These are phyloP conservation scores for Hsuehochloa calcarea DNA, from an alignment of 176 grass and related monocot species.

Conservation along the genomic window DNA sequence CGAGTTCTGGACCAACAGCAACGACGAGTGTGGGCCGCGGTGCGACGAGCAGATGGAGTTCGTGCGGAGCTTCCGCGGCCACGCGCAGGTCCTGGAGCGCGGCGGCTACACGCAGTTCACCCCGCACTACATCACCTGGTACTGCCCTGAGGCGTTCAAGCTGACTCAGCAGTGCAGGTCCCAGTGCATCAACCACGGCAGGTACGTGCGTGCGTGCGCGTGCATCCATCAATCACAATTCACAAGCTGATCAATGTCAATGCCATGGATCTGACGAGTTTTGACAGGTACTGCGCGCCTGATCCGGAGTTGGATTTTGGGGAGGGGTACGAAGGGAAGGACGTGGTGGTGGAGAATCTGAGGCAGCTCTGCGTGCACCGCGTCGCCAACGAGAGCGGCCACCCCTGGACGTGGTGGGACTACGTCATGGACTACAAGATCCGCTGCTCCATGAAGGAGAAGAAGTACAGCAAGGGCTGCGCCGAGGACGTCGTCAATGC, in stretches of 20 bases:
- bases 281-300: constrained; percentile 65
- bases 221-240: no score
- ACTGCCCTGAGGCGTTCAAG: constrained; percentile 72
- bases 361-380: constrained; percentile 90
- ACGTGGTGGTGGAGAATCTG: constrained; percentile 89
- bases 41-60: constrained; percentile 83
- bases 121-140: constrained; percentile 99
- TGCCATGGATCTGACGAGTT: no score
- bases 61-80: constrained; percentile 64
- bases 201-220: constrained; percentile 30
- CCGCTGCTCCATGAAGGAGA: constrained; percentile 97
- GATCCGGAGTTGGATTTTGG: constrained; percentile 86
- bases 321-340: constrained; percentile 79
- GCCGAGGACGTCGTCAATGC: constrained; percentile 70
- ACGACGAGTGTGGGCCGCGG: constrained; percentile 80
- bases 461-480: constrained; percentile 85
- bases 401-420: constrained; percentile 94
- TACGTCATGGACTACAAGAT: constrained; percentile 85
- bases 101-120: constrained; percentile 72
- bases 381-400: constrained; percentile 62
- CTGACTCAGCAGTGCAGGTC: constrained; percentile 59
- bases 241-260: no score
- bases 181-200: constrained; percentile 93
- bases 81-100: constrained; percentile 85
- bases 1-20: constrained; percentile 98